Conservation (phyloP, 163 green algal species). For the Scenedesmus sp. region DNA sequence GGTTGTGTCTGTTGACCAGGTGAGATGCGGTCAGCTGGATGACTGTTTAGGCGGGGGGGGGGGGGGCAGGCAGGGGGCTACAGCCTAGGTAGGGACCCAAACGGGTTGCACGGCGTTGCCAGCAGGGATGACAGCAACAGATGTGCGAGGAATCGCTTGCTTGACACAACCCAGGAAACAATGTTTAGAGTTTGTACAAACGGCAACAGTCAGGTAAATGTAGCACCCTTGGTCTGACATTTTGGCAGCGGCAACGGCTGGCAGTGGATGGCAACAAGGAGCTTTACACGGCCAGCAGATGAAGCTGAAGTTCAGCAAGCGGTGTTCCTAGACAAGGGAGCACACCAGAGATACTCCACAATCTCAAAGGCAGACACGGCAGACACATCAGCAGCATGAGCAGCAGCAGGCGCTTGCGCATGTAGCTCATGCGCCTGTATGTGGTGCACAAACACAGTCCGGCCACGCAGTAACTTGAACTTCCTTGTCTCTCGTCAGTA, state of each 20-base stretch:
- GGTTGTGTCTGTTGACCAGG: slow-evolving; percentile 98
- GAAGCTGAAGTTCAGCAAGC: too few species aligned
- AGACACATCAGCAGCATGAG: background rate
- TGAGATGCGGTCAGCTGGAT: slow-evolving; percentile 50
- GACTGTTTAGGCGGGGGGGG: background rate
- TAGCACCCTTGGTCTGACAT: too few species aligned
- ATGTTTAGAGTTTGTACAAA: background rate
- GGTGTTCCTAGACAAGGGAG: too few species aligned
- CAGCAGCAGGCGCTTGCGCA: background rate
- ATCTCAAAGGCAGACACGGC: too few species aligned
- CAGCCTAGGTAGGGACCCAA: too few species aligned
- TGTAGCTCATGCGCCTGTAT: background rate
- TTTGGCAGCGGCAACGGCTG: too few species aligned
- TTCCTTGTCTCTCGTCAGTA: too few species aligned
- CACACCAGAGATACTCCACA: too few species aligned
- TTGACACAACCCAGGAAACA: background rate
- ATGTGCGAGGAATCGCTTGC: background rate
- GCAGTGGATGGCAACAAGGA: too few species aligned
- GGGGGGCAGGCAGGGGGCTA: background rate
- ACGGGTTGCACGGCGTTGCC: background rate
- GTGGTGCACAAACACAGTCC: too few species aligned
- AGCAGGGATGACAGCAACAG: background rate
- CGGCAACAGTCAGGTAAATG: too few species aligned
- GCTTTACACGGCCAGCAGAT: too few species aligned
- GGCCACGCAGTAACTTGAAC: background rate